phyloP scores from a whole-genome alignment of 2,329 filamentous ascomycete genomes.

The Fusarium gaditjirri region DNA sequence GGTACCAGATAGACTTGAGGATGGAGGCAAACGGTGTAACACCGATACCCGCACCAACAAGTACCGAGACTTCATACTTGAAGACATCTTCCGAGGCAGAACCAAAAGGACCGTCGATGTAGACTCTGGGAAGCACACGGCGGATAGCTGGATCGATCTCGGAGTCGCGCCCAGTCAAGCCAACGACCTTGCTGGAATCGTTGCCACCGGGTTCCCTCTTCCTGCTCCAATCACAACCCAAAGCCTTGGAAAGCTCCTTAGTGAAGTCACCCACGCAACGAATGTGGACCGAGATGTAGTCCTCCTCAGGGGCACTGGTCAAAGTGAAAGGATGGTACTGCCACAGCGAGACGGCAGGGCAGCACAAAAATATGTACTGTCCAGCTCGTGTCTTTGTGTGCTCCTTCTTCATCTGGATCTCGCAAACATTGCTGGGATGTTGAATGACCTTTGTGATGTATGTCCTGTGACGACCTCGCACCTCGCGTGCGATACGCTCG shows the following conservation, averaged over 20 bases:
- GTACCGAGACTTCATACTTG: conserved; percentile 83
- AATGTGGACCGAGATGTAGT: conserved; percentile 89
- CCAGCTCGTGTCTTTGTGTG: conserved; percentile 83
- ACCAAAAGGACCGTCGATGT: conserved; percentile 86
- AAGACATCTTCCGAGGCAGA: conserved; percentile 90
- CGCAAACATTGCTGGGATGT: conserved; percentile 87
- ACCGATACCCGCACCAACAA: conserved; percentile 86
- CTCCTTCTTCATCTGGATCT: conserved; percentile 93
- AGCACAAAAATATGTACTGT: conserved; percentile 91
- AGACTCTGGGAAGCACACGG: conserved; percentile 80
- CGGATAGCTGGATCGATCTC: conserved; percentile 75
- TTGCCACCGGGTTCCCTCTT: conserved; percentile 36
- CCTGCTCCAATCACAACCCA: conserved; percentile 79
- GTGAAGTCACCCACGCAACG: conserved; percentile 88
- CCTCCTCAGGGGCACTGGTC: conserved; percentile 87
- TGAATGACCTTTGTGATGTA: conserved; percentile 91
- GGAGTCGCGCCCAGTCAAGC: conserved; percentile 69
- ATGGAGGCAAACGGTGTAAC: conserved; percentile 90
- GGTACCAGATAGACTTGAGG: conserved; percentile 92
- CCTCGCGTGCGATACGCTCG: conserved; percentile 81
- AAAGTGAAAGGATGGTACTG: conserved; percentile 90
- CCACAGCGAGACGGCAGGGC: conserved; percentile 86
- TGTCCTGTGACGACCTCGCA: conserved; percentile 83
- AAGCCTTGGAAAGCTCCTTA: conserved; percentile 71
- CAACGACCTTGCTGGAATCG: conserved; percentile 73